A percentile compares a stretch with the other conserved stretches of the same genome.
These are phyloP conservation scores for Diaporthe sp. DNA, from an alignment of 2,329 filamentous ascomycete genomes.

Conservation along the genomic window DNA sequence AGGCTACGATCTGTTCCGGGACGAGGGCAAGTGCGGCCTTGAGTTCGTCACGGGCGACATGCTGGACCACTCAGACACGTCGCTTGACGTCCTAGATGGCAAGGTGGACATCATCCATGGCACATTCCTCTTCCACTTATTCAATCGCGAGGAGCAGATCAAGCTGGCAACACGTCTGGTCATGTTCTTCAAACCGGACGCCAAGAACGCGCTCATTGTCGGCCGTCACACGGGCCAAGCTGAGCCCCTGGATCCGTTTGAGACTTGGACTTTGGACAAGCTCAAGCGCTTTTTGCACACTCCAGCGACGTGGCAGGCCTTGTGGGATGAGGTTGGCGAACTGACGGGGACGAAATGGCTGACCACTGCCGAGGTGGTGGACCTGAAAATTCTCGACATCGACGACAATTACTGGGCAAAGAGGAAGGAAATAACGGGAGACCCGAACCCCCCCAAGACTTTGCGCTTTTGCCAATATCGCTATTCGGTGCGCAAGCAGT, in stretches of 20 bases:
- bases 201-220: slow-evolving; percentile 39
- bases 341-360: slow-evolving; percentile 51
- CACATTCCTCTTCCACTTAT: slow-evolving; percentile 47
- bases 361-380: slow-evolving; percentile 19
- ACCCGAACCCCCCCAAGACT: slow-evolving; percentile 3
- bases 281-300: slow-evolving; percentile 51
- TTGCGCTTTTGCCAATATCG: slow-evolving; percentile 16
- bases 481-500: slow-evolving; percentile 7
- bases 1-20: slow-evolving; percentile 47
- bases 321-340: slow-evolving; percentile 54
- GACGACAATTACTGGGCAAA: slow-evolving; percentile 19
- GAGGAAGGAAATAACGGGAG: slow-evolving; percentile 8
- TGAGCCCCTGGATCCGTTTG: slow-evolving; percentile 35
- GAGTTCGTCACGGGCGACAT: slow-evolving; percentile 42
- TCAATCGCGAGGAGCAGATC: slow-evolving; percentile 43
- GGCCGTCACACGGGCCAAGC: slow-evolving; percentile 43
- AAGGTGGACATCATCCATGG: slow-evolving; percentile 44
- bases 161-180: slow-evolving; percentile 40
- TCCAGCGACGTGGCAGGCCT: slow-evolving; percentile 50
- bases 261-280: slow-evolving; percentile 35
- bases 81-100: slow-evolving; percentile 38
- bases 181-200: slow-evolving; percentile 39
- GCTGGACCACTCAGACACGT: slow-evolving; percentile 37
- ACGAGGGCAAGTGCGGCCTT: slow-evolving; percentile 39
- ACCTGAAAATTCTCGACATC: background rate